Evolutionary conservation across 2,329 filamentous ascomycete species (phyloP).

Genomic region (Botrytis fragariae): DNA sequence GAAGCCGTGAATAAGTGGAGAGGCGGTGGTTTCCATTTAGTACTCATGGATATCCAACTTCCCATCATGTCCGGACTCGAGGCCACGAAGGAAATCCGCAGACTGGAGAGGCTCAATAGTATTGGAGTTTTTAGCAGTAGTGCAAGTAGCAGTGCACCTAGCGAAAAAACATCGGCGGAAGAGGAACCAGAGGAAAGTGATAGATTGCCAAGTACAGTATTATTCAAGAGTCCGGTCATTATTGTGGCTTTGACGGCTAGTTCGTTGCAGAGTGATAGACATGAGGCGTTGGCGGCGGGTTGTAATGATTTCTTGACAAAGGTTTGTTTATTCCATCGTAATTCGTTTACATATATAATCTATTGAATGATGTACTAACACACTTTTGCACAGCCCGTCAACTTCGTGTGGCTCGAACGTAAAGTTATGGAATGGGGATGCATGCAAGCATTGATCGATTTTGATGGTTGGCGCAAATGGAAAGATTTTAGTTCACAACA

Average conservation of each 20-base stretch:
- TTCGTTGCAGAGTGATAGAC: slow-evolving; percentile 89
- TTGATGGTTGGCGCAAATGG: slow-evolving; percentile 97
- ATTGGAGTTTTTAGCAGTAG: slow-evolving; percentile 87
- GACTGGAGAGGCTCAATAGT: slow-evolving; percentile 84
- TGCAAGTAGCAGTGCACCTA: slow-evolving; percentile 52
- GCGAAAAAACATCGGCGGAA: slow-evolving; percentile 42
- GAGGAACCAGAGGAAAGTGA: slow-evolving; percentile 60
- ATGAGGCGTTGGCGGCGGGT: slow-evolving; percentile 89
- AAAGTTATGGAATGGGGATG: slow-evolving; percentile 99
- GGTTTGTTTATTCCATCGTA: slow-evolving; percentile 50
- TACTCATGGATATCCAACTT: slow-evolving; percentile 97
- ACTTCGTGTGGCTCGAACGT: slow-evolving; percentile 93
- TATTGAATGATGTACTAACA: slow-evolving; percentile 14
- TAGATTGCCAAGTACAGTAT: slow-evolving; percentile 60
- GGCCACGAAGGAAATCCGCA: slow-evolving; percentile 89
- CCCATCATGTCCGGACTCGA: slow-evolving; percentile 95
- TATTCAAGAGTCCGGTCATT: slow-evolving; percentile 96
- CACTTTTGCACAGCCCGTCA: slow-evolving; percentile 68
- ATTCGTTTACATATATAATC: background rate
- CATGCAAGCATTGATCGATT: slow-evolving; percentile 99
- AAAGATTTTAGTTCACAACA: slow-evolving; percentile 64
- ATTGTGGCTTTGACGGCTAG: slow-evolving; percentile 96
- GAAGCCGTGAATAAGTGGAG: slow-evolving; percentile 95
- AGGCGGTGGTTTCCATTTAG: slow-evolving; percentile 86
- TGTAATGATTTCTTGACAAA: slow-evolving; percentile 99